Evolutionary conservation across 177 flowering plant genomes (phyloP).

Genomic region (Vitis hybrid): DNA sequence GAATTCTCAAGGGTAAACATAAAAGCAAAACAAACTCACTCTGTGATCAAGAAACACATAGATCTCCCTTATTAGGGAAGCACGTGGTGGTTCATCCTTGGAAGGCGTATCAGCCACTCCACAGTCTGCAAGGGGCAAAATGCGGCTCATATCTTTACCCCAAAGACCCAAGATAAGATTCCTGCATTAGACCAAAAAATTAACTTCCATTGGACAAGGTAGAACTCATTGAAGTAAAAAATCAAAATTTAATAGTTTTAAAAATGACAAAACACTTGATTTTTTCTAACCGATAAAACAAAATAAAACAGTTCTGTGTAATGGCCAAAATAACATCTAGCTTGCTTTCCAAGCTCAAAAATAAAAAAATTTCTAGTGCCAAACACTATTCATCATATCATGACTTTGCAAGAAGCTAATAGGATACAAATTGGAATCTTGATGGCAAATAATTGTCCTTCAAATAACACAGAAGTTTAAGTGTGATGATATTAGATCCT

Average conservation of each 20-base stretch:
- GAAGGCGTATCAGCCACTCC: constrained; percentile 57
- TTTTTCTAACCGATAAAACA: neutral
- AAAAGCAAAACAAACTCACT: constrained; percentile 53
- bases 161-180: constrained; percentile 83
- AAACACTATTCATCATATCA: neutral
- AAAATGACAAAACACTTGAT: neutral
- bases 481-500: neutral
- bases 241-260: neutral
- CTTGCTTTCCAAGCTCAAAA: neutral
- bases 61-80: constrained; percentile 73
- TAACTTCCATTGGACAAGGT: neutral
- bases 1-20: neutral
- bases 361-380: neutral
- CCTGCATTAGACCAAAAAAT: constrained; percentile 45
- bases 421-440: neutral
- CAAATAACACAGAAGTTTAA: neutral
- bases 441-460: neutral
- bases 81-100: constrained; percentile 52
- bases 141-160: constrained; percentile 79
- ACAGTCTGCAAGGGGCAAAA: constrained; percentile 80
- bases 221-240: neutral
- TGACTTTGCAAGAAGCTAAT: neutral
- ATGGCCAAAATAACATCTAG: constrained; percentile 1
- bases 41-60: constrained; percentile 82
- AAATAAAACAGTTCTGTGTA: neutral